A percentile compares a stretch with the other conserved stretches of the same genome.
These are phyloP conservation scores for Citrus medica DNA, from an alignment of 345 rosid genomes.

Conservation along the genomic window DNA sequence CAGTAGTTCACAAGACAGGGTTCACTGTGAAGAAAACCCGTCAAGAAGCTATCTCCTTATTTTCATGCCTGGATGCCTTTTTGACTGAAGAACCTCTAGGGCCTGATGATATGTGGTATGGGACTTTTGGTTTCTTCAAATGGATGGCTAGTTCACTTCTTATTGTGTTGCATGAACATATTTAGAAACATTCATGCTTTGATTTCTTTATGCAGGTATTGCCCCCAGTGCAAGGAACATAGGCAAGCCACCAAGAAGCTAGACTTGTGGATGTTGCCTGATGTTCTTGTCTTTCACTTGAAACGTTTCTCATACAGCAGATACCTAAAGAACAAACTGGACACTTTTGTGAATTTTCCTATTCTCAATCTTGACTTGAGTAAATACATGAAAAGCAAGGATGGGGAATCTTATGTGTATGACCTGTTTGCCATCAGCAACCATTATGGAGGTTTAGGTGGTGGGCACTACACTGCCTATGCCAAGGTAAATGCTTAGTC, in stretches of 20 bases:
- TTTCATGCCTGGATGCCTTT: conserved; percentile 94
- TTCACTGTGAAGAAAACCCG: conserved; percentile 65
- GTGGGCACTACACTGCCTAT: conserved; percentile 93
- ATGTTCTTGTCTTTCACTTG: conserved; percentile 82
- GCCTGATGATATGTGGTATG: conserved; percentile 94
- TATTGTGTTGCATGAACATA: background rate
- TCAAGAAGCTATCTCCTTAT: conserved; percentile 76
- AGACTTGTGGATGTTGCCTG: conserved; percentile 90
- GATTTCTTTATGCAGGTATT: conserved; percentile 55
- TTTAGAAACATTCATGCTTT: conserved; percentile 7
- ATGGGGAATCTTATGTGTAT: conserved; percentile 55
- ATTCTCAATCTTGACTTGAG: conserved; percentile 74
- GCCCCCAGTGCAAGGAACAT: conserved; percentile 85
- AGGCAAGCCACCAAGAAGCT: conserved; percentile 92
- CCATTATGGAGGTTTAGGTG: conserved; percentile 91
- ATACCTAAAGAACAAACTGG: conserved; percentile 77
- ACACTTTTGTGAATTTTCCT: conserved; percentile 78
- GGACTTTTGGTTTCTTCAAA: background rate
- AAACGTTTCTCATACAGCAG: conserved; percentile 88
- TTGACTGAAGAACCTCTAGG: conserved; percentile 93
- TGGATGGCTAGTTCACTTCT: background rate
- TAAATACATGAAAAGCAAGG: conserved; percentile 62
- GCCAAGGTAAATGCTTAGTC: conserved; percentile 57
- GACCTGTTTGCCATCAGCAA: conserved; percentile 91
- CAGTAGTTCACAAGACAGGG: conserved; percentile 64